These are phyloP conservation scores for Kurtzmaniella quercitrusa DNA, from an alignment of 1,139 yeast genomes.

Conservation along the genomic window DNA sequence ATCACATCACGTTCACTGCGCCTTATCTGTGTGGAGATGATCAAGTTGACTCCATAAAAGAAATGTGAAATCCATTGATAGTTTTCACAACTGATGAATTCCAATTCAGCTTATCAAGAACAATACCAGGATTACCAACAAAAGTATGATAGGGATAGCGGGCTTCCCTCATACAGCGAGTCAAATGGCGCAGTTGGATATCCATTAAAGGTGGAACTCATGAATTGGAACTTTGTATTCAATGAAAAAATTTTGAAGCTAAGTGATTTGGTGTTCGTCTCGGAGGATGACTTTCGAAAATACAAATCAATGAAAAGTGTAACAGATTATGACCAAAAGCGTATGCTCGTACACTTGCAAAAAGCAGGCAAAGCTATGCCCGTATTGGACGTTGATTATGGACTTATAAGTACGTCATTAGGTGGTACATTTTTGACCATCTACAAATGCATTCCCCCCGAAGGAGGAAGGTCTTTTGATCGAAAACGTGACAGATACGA, in stretches of 20 bases:
- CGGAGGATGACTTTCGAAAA: neutral
- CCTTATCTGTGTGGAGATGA: too few species aligned
- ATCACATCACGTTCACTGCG: too few species aligned
- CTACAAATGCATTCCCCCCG: conserved; percentile 3
- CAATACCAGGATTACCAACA: too few species aligned
- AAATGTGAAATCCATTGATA: too few species aligned
- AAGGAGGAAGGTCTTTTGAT: conserved; percentile 2
- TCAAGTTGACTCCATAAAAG: too few species aligned
- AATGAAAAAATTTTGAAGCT: neutral
- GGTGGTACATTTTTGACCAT: neutral
- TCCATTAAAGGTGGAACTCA: neutral
- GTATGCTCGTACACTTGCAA: neutral
- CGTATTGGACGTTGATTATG: neutral
- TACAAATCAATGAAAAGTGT: neutral
- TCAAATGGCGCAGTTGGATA: too few species aligned
- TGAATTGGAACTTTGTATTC: neutral
- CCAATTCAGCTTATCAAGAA: too few species aligned
- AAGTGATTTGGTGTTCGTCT: neutral
- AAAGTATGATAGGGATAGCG: too few species aligned
- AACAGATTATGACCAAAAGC: neutral
- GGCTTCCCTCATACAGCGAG: too few species aligned
- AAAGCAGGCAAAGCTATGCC: neutral
- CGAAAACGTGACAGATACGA: neutral
- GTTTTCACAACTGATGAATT: too few species aligned
- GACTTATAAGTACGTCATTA: neutral